phyloP scores from a whole-genome alignment of 2,329 filamentous ascomycete species.

The Amesomyces nigricolor region DNA sequence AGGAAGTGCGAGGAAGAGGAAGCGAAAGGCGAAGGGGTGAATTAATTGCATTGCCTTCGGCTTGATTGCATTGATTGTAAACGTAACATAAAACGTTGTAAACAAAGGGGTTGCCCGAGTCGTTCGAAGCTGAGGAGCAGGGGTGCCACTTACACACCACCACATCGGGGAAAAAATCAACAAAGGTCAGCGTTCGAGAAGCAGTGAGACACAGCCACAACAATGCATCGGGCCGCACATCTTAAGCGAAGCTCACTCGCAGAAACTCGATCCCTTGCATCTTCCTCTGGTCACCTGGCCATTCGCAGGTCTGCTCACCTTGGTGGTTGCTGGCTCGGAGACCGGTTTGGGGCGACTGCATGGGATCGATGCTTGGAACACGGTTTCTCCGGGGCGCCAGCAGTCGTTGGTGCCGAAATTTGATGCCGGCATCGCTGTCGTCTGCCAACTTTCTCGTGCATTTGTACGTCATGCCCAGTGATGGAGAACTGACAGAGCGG shows the following conservation, averaged over 20 bases:
- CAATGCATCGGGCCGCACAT: not conserved
- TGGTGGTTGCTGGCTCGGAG: not conserved
- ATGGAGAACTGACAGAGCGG: no score
- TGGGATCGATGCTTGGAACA: not conserved
- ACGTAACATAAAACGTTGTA: no score
- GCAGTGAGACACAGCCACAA: no score
- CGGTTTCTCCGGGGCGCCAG: conserved; percentile 5
- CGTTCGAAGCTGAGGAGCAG: not conserved
- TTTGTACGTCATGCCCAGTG: no score
- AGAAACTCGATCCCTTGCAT: not conserved
- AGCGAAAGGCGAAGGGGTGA: not conserved
- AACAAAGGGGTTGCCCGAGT: no score
- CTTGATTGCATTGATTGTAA: no score
- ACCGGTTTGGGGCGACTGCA: not conserved
- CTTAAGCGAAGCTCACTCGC: conserved; percentile 5
- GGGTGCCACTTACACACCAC: no score
- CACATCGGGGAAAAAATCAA: no score
- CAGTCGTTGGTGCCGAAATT: not conserved
- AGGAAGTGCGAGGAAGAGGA: not conserved
- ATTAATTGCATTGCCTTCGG: no score
- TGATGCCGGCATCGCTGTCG: not conserved
- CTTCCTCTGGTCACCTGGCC: conserved; percentile 8
- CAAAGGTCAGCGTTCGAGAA: no score
- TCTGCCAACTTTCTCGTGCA: no score
- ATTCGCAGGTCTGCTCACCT: not conserved